These are phyloP conservation scores for Cryphonectria nitschkei DNA, from an alignment of 2,329 filamentous ascomycete genomes.

Conservation along the genomic window DNA sequence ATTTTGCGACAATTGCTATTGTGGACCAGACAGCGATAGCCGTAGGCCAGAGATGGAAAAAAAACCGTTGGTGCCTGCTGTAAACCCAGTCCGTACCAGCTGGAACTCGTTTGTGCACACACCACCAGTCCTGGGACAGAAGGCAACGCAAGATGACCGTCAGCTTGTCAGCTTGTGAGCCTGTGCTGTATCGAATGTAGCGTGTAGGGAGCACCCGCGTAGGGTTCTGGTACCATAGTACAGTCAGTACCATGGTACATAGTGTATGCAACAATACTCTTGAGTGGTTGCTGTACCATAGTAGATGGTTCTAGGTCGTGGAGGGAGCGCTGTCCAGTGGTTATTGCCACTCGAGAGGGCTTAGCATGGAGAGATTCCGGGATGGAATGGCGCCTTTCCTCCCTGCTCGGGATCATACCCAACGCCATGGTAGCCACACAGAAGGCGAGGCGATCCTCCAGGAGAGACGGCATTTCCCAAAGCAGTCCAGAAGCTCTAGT, in stretches of 20 bases:
- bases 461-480: conserved; percentile 12
- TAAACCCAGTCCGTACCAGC: background rate
- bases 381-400: conserved; percentile 6
- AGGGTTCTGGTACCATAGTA: background rate
- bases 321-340: background rate
- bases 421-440: conserved; percentile 11
- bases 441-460: background rate
- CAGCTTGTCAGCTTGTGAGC: background rate
- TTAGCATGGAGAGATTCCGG: background rate
- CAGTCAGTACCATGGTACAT: background rate
- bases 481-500: conserved; percentile 4
- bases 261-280: background rate
- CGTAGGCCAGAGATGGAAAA: background rate
- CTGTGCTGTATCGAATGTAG: background rate
- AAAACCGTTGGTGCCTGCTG: background rate
- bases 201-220: background rate
- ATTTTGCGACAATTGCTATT: conserved; percentile 3
- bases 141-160: background rate
- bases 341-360: background rate
- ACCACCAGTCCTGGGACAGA: background rate
- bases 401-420: conserved; percentile 10
- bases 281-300: background rate
- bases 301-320: background rate
- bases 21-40: conserved; percentile 2
- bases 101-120: background rate